A percentile compares a stretch with the other conserved stretches of the same genome.
phyloP scores from a whole-genome alignment of 306 rosid genomes.

The Boehmeria nivea region DNA sequence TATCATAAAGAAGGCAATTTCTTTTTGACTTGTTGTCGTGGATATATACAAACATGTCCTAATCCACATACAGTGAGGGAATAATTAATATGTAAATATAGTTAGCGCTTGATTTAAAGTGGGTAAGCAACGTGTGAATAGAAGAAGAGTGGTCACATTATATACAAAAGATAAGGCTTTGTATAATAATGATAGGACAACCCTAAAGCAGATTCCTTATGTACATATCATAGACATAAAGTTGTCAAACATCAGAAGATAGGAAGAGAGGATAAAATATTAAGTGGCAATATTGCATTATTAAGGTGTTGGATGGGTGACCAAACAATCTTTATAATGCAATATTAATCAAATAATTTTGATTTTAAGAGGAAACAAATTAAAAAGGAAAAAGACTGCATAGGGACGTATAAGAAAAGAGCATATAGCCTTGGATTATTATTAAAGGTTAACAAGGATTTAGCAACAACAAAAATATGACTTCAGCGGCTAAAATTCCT shows the following conservation, averaged over 20 bases:
- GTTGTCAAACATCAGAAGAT: constrained; percentile 28
- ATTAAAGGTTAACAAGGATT: too few relatives aligned
- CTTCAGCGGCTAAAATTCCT: too few relatives aligned
- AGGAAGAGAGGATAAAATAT: not conserved
- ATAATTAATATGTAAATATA: constrained; percentile 5
- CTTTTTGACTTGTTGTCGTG: not conserved
- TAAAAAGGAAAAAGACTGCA: too few relatives aligned
- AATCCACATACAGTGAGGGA: not conserved
- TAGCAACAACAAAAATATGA: too few relatives aligned
- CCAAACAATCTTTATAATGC: too few relatives aligned
- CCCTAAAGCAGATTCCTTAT: constrained; percentile 38
- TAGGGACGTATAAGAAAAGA: too few relatives aligned
- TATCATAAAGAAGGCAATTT: not conserved
- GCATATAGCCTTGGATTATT: too few relatives aligned
- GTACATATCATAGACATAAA: constrained; percentile 4
- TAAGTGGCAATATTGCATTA: not conserved
- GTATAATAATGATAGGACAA: too few relatives aligned
- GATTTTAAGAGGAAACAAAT: not conserved
- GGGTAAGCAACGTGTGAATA: too few relatives aligned
- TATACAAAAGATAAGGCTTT: too few relatives aligned
- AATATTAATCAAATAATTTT: not conserved
- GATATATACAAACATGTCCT: not conserved
- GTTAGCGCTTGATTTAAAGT: constrained; percentile 1
- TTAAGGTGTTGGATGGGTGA: too few relatives aligned
- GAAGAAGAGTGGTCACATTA: too few relatives aligned